Percentiles rank a stretch among this genome's conserved stretches.
Evolutionary conservation across 2,329 filamentous ascomycete genomes (phyloP).

Genomic region (Elsinoe necatrix): DNA sequence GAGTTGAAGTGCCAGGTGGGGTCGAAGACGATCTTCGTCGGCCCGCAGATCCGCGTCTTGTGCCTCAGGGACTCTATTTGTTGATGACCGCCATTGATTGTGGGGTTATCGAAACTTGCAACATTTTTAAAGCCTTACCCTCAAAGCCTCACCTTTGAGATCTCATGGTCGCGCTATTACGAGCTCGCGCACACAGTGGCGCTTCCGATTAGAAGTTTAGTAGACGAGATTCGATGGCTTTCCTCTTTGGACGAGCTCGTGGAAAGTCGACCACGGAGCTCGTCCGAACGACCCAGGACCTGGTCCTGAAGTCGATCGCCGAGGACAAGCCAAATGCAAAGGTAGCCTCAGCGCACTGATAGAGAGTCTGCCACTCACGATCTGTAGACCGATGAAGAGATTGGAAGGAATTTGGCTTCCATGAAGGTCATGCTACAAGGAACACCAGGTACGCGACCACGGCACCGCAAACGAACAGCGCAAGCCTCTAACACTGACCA

Average conservation of each 20-base stretch:
- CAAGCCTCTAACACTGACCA: slow-evolving; percentile 33
- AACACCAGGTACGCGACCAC: slow-evolving; percentile 60
- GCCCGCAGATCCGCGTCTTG: background rate
- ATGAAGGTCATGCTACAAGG: slow-evolving; percentile 94
- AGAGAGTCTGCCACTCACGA: slow-evolving; percentile 11
- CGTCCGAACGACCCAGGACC: slow-evolving; percentile 54
- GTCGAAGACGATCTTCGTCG: background rate
- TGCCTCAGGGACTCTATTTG: background rate
- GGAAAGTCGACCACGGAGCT: slow-evolving; percentile 56
- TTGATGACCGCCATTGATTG: background rate
- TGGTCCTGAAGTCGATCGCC: slow-evolving; percentile 47
- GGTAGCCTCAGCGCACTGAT: slow-evolving; percentile 32
- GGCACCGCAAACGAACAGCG: background rate
- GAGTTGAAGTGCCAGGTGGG: background rate
- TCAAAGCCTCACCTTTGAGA: background rate
- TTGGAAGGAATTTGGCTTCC: slow-evolving; percentile 74
- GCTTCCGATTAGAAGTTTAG: slow-evolving; percentile 1
- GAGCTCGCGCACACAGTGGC: slow-evolving; percentile 1
- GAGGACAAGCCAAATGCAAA: slow-evolving; percentile 52
- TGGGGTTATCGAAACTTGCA: slow-evolving; percentile 4
- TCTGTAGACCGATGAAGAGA: slow-evolving; percentile 69
- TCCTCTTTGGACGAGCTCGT: slow-evolving; percentile 57
- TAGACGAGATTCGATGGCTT: slow-evolving; percentile 49
- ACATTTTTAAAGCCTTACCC: background rate
- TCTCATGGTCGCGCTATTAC: background rate